Evolutionary conservation across 192 early-diverging fungal species (phyloP), one percentile per base, ranked within the genome.

Genomic region (Funneliformis geosporum): DNA sequence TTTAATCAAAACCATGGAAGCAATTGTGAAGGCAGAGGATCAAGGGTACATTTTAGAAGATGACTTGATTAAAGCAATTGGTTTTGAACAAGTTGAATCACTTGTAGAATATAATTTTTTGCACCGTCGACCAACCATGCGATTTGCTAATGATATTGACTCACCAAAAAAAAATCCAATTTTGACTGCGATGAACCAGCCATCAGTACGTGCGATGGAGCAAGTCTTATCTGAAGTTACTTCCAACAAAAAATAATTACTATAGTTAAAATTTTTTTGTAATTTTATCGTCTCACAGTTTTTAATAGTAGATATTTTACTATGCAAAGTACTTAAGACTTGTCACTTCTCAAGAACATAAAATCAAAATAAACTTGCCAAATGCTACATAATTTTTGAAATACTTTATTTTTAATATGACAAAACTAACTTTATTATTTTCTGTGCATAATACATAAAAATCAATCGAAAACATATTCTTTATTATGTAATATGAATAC

Each of bases 1-100:
- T 65, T 65, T 65, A 65, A 65, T 65, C 62, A 65, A 65, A 65
- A 65, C 62, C n/a, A 65, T 65, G 62, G 2, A 12, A 47, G 8
- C 46, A 47, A 47, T 47, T 12, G 46, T 65, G n/a, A 23, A 65
- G 0, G 62, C 62, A 65, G 62, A 23, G 62, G 2, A 65, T 65
- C 62, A 65, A 2, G 62, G n/a, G 11, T 47, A 47, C 2, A 47
- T 47, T 47, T 47, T 47, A 47, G 11, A 47, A 47, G 46, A 47
- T 47, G 62, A 23, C 18, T 65, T 65, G 18, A 65, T 65, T 65
- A 65, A 65, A 1, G 62, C 12, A 65, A 65, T 65, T 65, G 18
- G 62, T 65, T n/a, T 2, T 65, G 62, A 28, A 64, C 21, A 64
- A 64, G 61, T 64, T 8, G 61, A 64, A 5, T 64, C 61, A 8